Evolutionary conservation across 495 filamentous ascomycete species (phyloP), one percentile per base, ranked within the genome.

Genomic region (Peziza echinospora): DNA sequence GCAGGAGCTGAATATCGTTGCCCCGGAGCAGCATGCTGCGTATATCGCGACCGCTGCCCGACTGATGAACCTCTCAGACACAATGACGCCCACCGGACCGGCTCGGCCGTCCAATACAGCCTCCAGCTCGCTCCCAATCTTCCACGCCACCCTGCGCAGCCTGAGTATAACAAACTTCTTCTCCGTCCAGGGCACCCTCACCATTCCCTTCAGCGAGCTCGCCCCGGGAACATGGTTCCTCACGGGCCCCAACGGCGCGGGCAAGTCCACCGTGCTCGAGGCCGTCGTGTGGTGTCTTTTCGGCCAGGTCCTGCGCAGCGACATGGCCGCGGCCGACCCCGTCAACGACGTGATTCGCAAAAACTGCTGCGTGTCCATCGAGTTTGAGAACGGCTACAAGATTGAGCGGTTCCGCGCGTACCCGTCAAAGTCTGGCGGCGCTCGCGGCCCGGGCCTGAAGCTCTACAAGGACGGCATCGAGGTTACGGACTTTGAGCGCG

Each of bases 201-300:
- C 34, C n/a, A 51, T 63, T 39, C 51, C 59, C 40, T 63, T 63
- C 41, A 39, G 47, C 28, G 28, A 49, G 19, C 49, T 60, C 24
- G 47, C 45, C 8, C 59, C 46, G 2, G 60, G 60, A 21, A 52
- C 59, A 26, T 57, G 52, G 41, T 55, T 62, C 17, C 47, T 60
- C 16, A 46, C 51, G 11, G 57, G 57, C 13, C 41, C 42, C 26
- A 60, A 60, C 25, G 57, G 57, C 5, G 50, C 58, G 3, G 58
- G 58, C 16, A 58, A 63, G 43, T 60, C 57, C 46, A 58, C 58
- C 4, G 26, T 63, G 3, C 47, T 63, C 16, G 60, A 63, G 43
- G 60, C 60, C n/a, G 52, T 60, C 16, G 55, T 56, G 2, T 63
- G 59, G 60, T 63, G 57, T 26, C 60, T 62, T 24, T 63, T 62